Evolutionary conservation across 129 eudicot genomes (phyloP).

Genomic region (Tanacetum coccineum): DNA sequence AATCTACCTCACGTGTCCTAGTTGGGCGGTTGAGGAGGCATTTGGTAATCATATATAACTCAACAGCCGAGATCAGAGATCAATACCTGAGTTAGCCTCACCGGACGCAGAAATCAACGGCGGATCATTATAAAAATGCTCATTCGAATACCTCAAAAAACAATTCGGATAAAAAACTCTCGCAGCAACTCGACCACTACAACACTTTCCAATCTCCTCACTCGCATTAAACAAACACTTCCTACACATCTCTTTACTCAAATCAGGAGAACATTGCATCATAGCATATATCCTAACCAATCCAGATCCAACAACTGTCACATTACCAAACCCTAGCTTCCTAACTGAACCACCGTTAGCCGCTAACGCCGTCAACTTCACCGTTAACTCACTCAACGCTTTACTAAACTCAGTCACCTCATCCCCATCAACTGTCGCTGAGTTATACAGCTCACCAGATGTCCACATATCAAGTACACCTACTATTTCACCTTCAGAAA

Average conservation of each 20-base stretch:
- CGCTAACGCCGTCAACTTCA: conserved; percentile 10
- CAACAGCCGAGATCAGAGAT: background rate
- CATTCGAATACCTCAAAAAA: conserved; percentile 32
- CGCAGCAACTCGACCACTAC: conserved; percentile 32
- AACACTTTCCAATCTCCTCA: conserved; percentile 21
- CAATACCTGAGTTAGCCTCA: conserved; percentile 20
- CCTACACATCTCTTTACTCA: conserved; percentile 32
- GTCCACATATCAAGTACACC: conserved; percentile 28
- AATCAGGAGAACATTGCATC: conserved; percentile 67
- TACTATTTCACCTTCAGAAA: conserved; percentile 27
- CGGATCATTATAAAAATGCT: conserved; percentile 30
- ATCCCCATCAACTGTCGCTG: conserved; percentile 9
- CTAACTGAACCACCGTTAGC: conserved; percentile 26
- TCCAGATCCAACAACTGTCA: conserved; percentile 13
- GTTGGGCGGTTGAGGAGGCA: too few species aligned
- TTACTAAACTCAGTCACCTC: conserved; percentile 9
- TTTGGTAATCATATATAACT: too few species aligned
- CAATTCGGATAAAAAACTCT: conserved; percentile 43
- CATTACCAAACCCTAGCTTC: conserved; percentile 24
- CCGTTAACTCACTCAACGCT: conserved; percentile 18
- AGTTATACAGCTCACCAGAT: background rate
- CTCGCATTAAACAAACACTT: conserved; percentile 31
- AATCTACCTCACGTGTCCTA: background rate
- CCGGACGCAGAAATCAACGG: conserved; percentile 5
- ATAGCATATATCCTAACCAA: conserved; percentile 30